Evolutionary conservation across 106 monocot species (phyloP).

Genomic region (Xerophyta viscosa): DNA sequence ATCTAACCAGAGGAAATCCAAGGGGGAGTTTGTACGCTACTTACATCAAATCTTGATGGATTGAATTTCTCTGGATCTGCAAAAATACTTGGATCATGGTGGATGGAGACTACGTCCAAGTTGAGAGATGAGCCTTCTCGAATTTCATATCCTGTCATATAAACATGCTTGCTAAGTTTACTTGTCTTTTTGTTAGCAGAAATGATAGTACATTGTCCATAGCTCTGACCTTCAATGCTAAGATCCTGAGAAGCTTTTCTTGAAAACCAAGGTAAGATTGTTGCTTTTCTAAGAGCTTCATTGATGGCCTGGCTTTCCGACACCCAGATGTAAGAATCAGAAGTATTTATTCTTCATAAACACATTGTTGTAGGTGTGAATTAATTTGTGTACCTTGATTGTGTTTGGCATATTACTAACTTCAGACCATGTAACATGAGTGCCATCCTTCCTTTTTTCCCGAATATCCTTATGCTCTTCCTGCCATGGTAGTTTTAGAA

Average conservation of each 20-base stretch:
- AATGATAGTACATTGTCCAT: not conserved
- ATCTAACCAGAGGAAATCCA: no score
- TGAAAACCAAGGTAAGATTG: conserved; percentile 37
- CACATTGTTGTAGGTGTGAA: no score
- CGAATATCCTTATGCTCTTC: conserved; percentile 26
- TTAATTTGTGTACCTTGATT: conserved; percentile 30
- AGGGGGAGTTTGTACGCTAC: no score
- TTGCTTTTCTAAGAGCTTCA: conserved; percentile 31
- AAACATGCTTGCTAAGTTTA: not conserved
- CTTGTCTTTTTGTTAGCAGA: no score
- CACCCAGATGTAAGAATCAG: not conserved
- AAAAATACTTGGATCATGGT: conserved; percentile 26
- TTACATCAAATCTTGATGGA: conserved; percentile 33
- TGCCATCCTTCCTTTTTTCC: conserved; percentile 10
- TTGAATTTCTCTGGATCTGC: conserved; percentile 20
- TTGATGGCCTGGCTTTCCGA: conserved; percentile 17
- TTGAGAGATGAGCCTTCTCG: conserved; percentile 25
- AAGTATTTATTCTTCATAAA: no score
- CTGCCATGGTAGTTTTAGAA: conserved; percentile 12
- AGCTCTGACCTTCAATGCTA: conserved; percentile 22
- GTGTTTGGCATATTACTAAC: conserved; percentile 33
- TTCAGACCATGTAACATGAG: conserved; percentile 25
- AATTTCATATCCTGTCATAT: conserved; percentile 14
- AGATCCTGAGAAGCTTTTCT: conserved; percentile 29
- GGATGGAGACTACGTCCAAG: conserved; percentile 32